Base-by-base conservation (phyloP, 768 basidiomycete species). In the Pisolithus tinctorius region DNA sequence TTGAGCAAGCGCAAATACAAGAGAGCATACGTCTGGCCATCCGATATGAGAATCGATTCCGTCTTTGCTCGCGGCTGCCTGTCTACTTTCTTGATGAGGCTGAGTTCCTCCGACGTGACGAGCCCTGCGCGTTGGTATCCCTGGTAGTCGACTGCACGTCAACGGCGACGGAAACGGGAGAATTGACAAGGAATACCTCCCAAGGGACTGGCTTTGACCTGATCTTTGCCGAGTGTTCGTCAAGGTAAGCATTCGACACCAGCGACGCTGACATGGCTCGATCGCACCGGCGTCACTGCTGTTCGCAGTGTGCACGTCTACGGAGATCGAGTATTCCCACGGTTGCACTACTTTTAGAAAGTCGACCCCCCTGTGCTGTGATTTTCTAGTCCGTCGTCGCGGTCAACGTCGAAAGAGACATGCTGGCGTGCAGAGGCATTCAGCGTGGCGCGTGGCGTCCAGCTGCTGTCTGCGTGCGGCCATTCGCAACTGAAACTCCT, bases 61-160 rank as follows among this genome's bases (percentile, higher is more conserved):
- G 76, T 79, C 75, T 82, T 85, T 50, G 82, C 69, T 66, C 76
- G 79, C 42, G 88, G 75, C 61, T 89, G 88, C 54, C 86, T 81
- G 68, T 93, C 92, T 20, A 96, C 86, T 63, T 81, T 88, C 79
- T 96, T 96, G 63, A 98, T 84, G 58, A 89, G 78, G 10, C 78
- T 71, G 14, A 96, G 79, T 65, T 97, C 93, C 51, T 96, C 93
- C 4, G 80, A 76, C 9, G 91, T 89, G 61, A 98, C 81, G 40
- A 93, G 81, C 42, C 84, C 91, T 42, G 92, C 93, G 58, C 95
- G 85, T 72, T 96, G 93, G 73, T 97, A 96, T 54, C 88, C 93
- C 93, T 97, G 59, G 58, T 46, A 36, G 45, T 30, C 53, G 61
- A 42, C 4, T 47, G 48, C 38, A 16, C 30, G 4, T 14, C 10